These are phyloP conservation scores for Dactylellina parvicollis DNA, from an alignment of 2,329 filamentous ascomycete species.

Conservation along the genomic window DNA sequence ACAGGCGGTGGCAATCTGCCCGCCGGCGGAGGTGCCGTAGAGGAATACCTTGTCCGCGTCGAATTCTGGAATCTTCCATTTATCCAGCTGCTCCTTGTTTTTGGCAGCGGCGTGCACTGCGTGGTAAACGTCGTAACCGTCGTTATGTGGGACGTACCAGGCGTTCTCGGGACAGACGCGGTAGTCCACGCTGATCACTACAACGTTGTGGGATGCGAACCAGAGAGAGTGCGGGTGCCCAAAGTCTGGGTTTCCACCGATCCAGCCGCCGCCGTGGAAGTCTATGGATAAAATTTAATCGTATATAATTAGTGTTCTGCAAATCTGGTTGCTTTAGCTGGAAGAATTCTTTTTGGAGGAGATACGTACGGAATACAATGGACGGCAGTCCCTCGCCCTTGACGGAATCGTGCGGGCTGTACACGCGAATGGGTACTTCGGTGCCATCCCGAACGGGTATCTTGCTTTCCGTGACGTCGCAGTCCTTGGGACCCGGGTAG, in stretches of 20 bases:
- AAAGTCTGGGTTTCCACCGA: slow-evolving; percentile 27
- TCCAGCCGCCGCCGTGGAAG: slow-evolving; percentile 50
- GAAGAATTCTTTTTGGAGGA: background rate
- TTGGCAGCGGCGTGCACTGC: slow-evolving; percentile 5
- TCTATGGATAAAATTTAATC: background rate
- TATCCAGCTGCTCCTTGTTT: background rate
- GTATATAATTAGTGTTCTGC: background rate
- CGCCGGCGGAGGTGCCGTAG: slow-evolving; percentile 34
- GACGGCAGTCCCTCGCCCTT: slow-evolving; percentile 23
- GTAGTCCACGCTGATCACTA: slow-evolving; percentile 41
- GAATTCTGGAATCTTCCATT: slow-evolving; percentile 36
- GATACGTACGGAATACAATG: slow-evolving; percentile 34
- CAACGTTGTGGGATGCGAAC: slow-evolving; percentile 42
- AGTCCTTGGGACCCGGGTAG: slow-evolving; percentile 30
- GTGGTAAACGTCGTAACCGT: slow-evolving; percentile 38
- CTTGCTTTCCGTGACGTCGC: slow-evolving; percentile 11
- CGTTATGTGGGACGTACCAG: slow-evolving; percentile 23
- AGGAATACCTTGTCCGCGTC: slow-evolving; percentile 30
- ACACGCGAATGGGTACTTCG: slow-evolving; percentile 16
- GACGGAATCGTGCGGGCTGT: slow-evolving; percentile 25
- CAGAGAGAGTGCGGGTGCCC: slow-evolving; percentile 42
- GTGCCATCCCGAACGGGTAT: slow-evolving; percentile 30
- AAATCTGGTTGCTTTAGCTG: background rate
- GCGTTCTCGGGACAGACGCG: slow-evolving; percentile 35
- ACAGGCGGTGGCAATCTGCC: slow-evolving; percentile 26